phyloP scores from a whole-genome alignment of 371 early-diverging fungal species.

The Rhizomucor pusillus region DNA sequence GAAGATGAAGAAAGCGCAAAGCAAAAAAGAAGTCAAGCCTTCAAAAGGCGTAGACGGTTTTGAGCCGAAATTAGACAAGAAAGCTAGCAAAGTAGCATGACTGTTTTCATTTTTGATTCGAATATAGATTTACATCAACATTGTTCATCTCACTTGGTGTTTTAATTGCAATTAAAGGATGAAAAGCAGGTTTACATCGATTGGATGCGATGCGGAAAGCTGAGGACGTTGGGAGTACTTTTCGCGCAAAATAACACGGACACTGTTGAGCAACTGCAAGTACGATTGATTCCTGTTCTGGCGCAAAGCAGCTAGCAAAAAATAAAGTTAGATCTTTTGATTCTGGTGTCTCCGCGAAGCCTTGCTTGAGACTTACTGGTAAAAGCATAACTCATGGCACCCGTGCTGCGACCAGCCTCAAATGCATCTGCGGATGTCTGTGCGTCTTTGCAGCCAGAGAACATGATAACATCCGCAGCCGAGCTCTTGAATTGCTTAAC shows the following conservation, averaged over 20 bases:
- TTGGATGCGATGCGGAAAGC: conserved; percentile 74
- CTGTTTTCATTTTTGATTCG: too few relatives aligned
- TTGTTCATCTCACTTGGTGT: too few relatives aligned
- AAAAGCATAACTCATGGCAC: conserved; percentile 91
- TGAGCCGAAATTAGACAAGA: too few relatives aligned
- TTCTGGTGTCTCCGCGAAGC: neutral
- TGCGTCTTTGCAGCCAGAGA: conserved; percentile 87
- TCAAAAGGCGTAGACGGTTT: too few relatives aligned
- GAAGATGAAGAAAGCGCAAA: conserved; percentile 4
- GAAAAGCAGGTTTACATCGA: conserved; percentile 36
- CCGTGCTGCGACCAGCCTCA: conserved; percentile 62
- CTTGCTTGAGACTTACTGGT: conserved; percentile 30
- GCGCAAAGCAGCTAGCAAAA: conserved; percentile 46
- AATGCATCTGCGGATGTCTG: conserved; percentile 88
- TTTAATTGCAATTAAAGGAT: conserved; percentile 7
- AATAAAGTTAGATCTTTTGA: neutral
- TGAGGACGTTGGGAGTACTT: conserved; percentile 85
- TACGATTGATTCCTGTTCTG: conserved; percentile 67
- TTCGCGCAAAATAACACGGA: conserved; percentile 64
- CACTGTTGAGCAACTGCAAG: conserved; percentile 68
- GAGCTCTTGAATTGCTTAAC: conserved; percentile 55
- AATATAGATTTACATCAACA: too few relatives aligned
- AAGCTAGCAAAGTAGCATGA: too few relatives aligned
- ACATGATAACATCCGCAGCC: conserved; percentile 81
- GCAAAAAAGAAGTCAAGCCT: conserved; percentile 7